These are phyloP conservation scores for Rhodotorula babjevae DNA, from an alignment of 768 basidiomycete species.

Conservation along the genomic window DNA sequence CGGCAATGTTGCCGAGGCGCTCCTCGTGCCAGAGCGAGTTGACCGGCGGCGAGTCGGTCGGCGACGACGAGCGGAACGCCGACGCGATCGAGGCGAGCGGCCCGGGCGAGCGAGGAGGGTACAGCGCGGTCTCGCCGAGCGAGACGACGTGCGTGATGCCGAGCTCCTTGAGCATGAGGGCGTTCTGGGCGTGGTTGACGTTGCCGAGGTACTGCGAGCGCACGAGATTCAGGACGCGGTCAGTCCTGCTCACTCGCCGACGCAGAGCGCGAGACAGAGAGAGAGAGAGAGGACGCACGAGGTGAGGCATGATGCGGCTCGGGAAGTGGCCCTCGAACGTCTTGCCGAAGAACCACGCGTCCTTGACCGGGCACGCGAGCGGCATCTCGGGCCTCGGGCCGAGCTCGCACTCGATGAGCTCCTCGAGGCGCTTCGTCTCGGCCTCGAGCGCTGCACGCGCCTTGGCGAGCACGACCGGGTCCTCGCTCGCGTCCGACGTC, in stretches of 20 bases:
- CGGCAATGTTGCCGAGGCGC: constrained; percentile 79
- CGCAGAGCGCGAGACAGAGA: not conserved
- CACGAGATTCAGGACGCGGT: not conserved
- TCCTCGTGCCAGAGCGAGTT: constrained; percentile 82
- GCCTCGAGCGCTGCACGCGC: not conserved
- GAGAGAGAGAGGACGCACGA: constrained; percentile 55
- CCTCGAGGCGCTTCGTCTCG: not conserved
- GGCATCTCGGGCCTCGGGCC: constrained; percentile 10
- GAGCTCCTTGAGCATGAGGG: constrained; percentile 89
- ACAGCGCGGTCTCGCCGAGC: constrained; percentile 87
- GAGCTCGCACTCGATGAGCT: not conserved
- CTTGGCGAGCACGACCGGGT: constrained; percentile 54
- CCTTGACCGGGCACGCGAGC: constrained; percentile 55
- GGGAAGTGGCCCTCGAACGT: constrained; percentile 95
- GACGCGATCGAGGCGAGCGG: constrained; percentile 28
- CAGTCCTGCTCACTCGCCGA: constrained; percentile 1
- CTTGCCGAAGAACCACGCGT: constrained; percentile 90
- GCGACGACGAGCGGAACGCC: constrained; percentile 19
- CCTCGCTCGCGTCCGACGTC: constrained; percentile 65
- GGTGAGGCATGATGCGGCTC: constrained; percentile 80
- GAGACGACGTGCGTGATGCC: constrained; percentile 96
- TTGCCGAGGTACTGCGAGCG: constrained; percentile 38
- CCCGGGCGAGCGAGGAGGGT: constrained; percentile 57
- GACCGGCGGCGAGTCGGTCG: not conserved
- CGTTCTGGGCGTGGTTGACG: constrained; percentile 89